phyloP scores from a whole-genome alignment of 2,329 filamentous ascomycete genomes.

The Aureobasidium sp. region DNA sequence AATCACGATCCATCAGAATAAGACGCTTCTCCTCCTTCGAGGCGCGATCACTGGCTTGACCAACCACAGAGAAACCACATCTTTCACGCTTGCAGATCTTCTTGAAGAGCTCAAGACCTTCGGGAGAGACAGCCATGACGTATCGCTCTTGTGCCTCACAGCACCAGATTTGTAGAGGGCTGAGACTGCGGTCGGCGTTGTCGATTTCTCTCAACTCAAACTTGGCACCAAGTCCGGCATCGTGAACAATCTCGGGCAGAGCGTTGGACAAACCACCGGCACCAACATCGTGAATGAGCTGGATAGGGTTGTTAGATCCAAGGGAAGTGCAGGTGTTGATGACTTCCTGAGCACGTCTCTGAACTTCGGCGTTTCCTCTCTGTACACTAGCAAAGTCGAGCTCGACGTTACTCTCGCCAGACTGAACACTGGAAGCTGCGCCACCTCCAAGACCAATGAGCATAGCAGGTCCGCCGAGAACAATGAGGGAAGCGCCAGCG shows the following conservation, averaged over 20 bases:
- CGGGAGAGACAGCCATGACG: conserved; percentile 76
- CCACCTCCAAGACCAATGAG: conserved; percentile 93
- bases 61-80: conserved; percentile 88
- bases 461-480: conserved; percentile 94
- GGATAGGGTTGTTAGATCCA: conserved; percentile 78
- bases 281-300: conserved; percentile 95
- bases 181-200: conserved; percentile 84
- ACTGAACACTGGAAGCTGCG: conserved; percentile 84
- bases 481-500: conserved; percentile 81
- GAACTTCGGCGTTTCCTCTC: conserved; percentile 92
- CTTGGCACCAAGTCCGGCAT: conserved; percentile 80
- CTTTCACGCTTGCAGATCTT: conserved; percentile 71
- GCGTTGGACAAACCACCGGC: conserved; percentile 82
- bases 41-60: conserved; percentile 55
- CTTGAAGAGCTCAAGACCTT: conserved; percentile 64
- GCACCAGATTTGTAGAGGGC: conserved; percentile 94
- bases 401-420: conserved; percentile 80
- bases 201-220: conserved; percentile 95
- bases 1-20: conserved; percentile 73
- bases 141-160: conserved; percentile 96
- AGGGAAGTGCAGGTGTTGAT: conserved; percentile 89
- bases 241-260: conserved; percentile 81
- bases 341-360: conserved; percentile 92
- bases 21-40: conserved; percentile 62
- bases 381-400: conserved; percentile 97